Evolutionary conservation across 1,284 basidiomycete species (phyloP).

Genomic region (Malassezia globosa): DNA sequence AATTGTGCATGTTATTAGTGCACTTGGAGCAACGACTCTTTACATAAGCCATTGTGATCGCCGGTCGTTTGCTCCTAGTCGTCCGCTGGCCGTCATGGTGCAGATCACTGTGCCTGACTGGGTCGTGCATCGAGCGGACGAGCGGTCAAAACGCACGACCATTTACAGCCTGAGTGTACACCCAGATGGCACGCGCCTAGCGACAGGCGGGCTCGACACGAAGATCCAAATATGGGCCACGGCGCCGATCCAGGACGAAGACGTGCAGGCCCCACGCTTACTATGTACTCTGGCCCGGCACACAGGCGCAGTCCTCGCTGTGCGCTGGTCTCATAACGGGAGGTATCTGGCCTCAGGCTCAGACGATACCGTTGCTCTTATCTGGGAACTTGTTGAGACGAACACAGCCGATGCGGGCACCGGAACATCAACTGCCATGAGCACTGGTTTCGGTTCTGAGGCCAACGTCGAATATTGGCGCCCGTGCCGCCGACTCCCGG

Average conservation of each 20-base stretch:
- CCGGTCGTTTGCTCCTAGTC: neutral
- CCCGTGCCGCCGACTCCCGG: constrained; percentile 75
- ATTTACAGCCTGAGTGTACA: constrained; percentile 90
- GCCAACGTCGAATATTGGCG: constrained; percentile 82
- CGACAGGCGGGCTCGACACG: constrained; percentile 86
- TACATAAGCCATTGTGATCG: neutral
- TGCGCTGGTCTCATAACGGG: constrained; percentile 92
- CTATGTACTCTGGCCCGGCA: constrained; percentile 86
- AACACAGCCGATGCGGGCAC: too few species aligned
- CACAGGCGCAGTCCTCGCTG: constrained; percentile 80
- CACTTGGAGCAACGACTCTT: neutral
- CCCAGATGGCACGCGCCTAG: constrained; percentile 87
- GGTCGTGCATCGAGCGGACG: constrained; percentile 41
- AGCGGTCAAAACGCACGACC: constrained; percentile 61
- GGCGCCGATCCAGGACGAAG: constrained; percentile 68
- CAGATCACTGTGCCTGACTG: constrained; percentile 39
- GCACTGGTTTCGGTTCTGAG: constrained; percentile 34
- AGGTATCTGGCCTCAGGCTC: constrained; percentile 89
- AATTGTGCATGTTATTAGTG: too few species aligned
- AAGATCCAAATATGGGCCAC: constrained; percentile 97
- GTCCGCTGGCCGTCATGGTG: constrained; percentile 12
- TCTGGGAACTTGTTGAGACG: constrained; percentile 75
- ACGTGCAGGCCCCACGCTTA: constrained; percentile 68
- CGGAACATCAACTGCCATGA: too few species aligned
- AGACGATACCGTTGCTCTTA: constrained; percentile 86